Base-by-base conservation (phyloP, 805 yeast genomes). In the Kuraishia floccosa region DNA sequence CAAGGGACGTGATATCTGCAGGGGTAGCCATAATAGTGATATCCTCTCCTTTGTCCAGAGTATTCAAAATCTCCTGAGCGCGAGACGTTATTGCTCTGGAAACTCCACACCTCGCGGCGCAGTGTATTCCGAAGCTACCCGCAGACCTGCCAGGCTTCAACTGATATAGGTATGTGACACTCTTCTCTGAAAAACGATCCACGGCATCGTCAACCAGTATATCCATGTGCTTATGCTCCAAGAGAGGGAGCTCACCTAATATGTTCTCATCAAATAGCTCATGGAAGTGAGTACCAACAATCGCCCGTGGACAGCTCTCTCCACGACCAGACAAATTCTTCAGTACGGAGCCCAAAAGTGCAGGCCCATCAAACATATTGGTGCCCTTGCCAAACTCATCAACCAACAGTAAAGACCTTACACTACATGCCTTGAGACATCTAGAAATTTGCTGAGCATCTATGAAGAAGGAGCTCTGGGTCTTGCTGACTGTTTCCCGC, bases 331-430 rank as follows among this genome's bases (percentile, higher is more conserved):
- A 41, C 2, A 61, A 30, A 11, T 43, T 29, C 13, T 46, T 47
- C 4, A 67, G 35, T 3, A 58, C 41, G 0, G 67, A 42, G 1
- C 67, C 69, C 33, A 64, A 52, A 34, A 86, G 75, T 1, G 94
- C 80, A 4, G 81, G 60, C 1, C 96, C 96, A 54, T 86, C 96
- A 30, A 59, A 61, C 0, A 85, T 77, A 34, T 91, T 79, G 0
- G 96, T 86, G 0, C 96, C 96, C 33, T 95, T 61, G 2, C 96
- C 96, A 15, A 86, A 74, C 45, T 86, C 96, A 52, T 86, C 96
- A 34, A 86, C 60, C 16, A 86, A 74, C 0, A 87, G 81, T 37
- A 86, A 55, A 0, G 95, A 83, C 22, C 65, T 57, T 1, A 56
- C 41, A 0, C 91, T 77, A 6, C 93, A 78, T 25, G 72, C 67